Base-by-base conservation (phyloP, 768 basidiomycete genomes). In the Leccinellum albellum region DNA sequence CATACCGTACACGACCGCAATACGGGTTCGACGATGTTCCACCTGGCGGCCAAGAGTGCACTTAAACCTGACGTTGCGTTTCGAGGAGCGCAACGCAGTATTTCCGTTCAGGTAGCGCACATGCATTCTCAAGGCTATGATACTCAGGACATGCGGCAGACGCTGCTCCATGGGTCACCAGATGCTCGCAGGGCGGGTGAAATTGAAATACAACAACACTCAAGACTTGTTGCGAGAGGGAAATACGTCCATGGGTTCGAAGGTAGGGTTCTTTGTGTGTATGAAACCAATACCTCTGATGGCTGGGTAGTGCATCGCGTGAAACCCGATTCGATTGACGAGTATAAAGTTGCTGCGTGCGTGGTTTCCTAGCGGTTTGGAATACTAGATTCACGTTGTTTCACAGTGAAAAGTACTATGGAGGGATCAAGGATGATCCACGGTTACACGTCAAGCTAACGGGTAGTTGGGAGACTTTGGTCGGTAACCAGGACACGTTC, bases 171-270 rank as follows among this genome's bases (percentile, higher is more conserved):
- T 73, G 97, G 97, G n/a, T 94, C 92, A 29, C 86, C 86, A 47
- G 87, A 94, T 66, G 95, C 95, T 46, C 89, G 91, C 74, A 79
- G 81, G 66, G 91, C 86, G 45, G 90, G 93, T 40, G 89, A 91
- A 50, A 74, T 84, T 35, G 87, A 88, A 56, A 75, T 81, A 46
- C 82, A 83, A 55, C 91, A 95, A 66, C 94, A 98, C 70, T 94
- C 92, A 2, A 82, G 85, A 64, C 74, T 95, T 8, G 88, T 99
- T 40, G 96, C 91, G 32, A 79, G 96, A 57, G 93, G 94, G 47
- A 98, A 98, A 79, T 95, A 94, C 69, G 81, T 95, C 32, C 94
- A 96, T 71, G 90, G 87, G 13, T 86, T 96, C 63, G 91, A 94
- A 75, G 80, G 94, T 94, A 66, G 58, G 14, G 26, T 10, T 23